Base-by-base conservation (phyloP, 305 asterid species). In the Fraxinus latifolia region DNA sequence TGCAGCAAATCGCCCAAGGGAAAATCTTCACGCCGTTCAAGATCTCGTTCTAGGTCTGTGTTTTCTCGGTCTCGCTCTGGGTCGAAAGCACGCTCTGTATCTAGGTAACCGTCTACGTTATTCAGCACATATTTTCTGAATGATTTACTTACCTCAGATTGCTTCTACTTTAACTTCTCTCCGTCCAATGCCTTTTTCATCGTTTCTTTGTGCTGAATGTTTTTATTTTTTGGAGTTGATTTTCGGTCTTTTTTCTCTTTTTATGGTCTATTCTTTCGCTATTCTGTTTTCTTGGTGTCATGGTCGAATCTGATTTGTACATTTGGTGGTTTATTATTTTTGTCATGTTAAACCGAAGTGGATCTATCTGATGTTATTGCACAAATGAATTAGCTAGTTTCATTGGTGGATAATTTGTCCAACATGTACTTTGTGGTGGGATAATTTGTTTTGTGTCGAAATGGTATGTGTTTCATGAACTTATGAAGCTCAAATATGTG, bases 1-100 rank as follows among this genome's bases (percentile, higher is more conserved):
- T 85, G 89, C 95, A 96, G 99, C 91, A 95, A 91, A 82, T 96
- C 99, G 39, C 99, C 99, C 36, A 91, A 89, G 89, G 90, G 90
- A 3, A 95, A 95, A 86, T 70, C 91, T 37, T 83, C 94, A 23
- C 93, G 91, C 77, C 98, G 91, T 70, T 91, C 98, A 77, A 94
- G 93, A 83, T 94, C 98, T 72, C 93, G 84, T 71, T 89, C 94
- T 2, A 87, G 84, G 86, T 88, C 92, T 7, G 84, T 60, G 12
- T 79, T 87, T 60, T 80, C 89, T 32, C 91, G 88, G 74, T 89
- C 94, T 68, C 90, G 80, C 82, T 84, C 94, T 79, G 85, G 79
- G 32, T 83, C 96, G 32, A 94, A 90, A 81, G 89, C 90, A 42
- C 93, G 91, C 67, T 84, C 92, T 76, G 21, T 87, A 34, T 94